Percentiles rank a stretch among this genome's conserved stretches.
Conservation (phyloP, 2,329 filamentous ascomycete genomes). For the Aspergillus phoenicis region DNA sequence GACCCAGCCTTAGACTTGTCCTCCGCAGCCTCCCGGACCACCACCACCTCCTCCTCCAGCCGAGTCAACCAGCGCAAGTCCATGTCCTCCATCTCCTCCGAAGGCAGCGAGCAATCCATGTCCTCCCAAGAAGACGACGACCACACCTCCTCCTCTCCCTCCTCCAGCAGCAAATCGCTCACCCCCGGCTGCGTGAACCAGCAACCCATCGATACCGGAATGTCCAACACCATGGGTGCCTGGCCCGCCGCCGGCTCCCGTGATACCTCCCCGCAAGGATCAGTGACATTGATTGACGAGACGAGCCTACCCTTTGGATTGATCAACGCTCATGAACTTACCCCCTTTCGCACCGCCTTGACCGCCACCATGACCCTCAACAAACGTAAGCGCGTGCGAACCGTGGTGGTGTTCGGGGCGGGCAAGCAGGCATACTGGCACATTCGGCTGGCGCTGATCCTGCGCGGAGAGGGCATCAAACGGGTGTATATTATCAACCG, state of each 20-base stretch:
- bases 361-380: slow-evolving; percentile 63
- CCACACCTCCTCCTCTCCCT: not conserved
- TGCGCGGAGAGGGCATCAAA: slow-evolving; percentile 67
- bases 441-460: slow-evolving; percentile 75
- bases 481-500: slow-evolving; percentile 83
- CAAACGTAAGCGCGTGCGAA: slow-evolving; percentile 69
- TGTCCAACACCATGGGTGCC: slow-evolving; percentile 35
- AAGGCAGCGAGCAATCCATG: slow-evolving; percentile 39
- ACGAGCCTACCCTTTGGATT: slow-evolving; percentile 62
- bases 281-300: slow-evolving; percentile 61
- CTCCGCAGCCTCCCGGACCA: not conserved
- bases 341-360: slow-evolving; percentile 69
- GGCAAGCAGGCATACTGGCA: slow-evolving; percentile 96
- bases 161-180: slow-evolving; percentile 28
- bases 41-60: slow-evolving; percentile 7
- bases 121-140: slow-evolving; percentile 34
- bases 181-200: slow-evolving; percentile 35
- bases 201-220: slow-evolving; percentile 27
- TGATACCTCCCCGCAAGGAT: slow-evolving; percentile 57
- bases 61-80: slow-evolving; percentile 30
- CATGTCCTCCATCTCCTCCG: slow-evolving; percentile 38
- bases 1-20: slow-evolving; percentile 32
- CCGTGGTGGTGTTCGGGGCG: slow-evolving; percentile 80
- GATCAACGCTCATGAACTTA: slow-evolving; percentile 69
- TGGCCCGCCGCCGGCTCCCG: slow-evolving; percentile 39